A percentile compares a stretch with the other conserved stretches of the same genome.
These are phyloP conservation scores for Phytophthora constricta DNA, from an alignment of 352 stramenopile species.

Conservation along the genomic window DNA sequence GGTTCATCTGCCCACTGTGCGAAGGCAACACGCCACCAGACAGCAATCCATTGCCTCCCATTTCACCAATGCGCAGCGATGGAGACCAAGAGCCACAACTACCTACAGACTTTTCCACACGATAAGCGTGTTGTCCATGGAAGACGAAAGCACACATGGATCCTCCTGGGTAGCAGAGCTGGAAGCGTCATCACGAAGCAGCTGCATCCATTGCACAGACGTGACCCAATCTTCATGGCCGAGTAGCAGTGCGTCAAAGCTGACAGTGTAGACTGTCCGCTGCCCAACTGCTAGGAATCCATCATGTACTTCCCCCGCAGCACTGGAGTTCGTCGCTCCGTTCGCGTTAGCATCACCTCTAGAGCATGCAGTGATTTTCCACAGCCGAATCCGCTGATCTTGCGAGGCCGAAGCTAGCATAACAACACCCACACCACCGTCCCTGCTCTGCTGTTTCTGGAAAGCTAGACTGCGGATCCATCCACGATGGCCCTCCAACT, in stretches of 20 bases:
- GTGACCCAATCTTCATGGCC: constrained; percentile 88
- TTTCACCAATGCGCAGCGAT: constrained; percentile 61
- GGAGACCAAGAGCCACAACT: constrained; percentile 46
- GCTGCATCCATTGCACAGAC: constrained; percentile 59
- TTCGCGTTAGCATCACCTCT: constrained; percentile 3
- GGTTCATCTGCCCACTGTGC: constrained; percentile 39
- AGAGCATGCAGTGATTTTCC: constrained; percentile 46
- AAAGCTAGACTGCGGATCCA: constrained; percentile 81
- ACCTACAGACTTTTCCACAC: constrained; percentile 51
- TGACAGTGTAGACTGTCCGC: constrained; percentile 45
- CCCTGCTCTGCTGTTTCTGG: constrained; percentile 8
- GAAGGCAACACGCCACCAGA: constrained; percentile 45
- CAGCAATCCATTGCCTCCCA: constrained; percentile 63
- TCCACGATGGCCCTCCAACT: constrained; percentile 64
- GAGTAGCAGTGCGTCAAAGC: constrained; percentile 71
- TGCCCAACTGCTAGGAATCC: constrained; percentile 41
- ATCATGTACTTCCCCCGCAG: constrained; percentile 27
- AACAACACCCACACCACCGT: constrained; percentile 3
- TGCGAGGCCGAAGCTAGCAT: constrained; percentile 74
- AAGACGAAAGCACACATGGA: constrained; percentile 54
- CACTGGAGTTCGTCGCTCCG: background rate
- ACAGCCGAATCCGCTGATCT: constrained; percentile 75
- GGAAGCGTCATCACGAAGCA: constrained; percentile 13
- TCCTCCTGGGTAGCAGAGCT: background rate
- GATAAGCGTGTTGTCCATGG: constrained; percentile 85